Evolutionary conservation across 805 yeast species (phyloP), one percentile per base, ranked within the genome.

Genomic region (Zygotorulaspora chibaensis): DNA sequence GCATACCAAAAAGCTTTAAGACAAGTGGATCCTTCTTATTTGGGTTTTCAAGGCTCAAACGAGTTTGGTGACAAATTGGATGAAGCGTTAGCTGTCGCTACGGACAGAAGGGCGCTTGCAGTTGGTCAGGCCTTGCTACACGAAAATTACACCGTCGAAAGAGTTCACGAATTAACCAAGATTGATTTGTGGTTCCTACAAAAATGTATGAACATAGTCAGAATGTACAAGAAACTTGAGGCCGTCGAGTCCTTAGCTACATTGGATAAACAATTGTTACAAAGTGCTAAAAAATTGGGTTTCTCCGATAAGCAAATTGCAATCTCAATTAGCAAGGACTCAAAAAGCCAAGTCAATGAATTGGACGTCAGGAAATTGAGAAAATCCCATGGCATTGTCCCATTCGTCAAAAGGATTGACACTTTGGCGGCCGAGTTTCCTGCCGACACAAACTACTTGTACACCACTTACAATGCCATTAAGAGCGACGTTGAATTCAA

Each of bases 361-460:
- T 70, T 81, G 50, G 87, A 84, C 51, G 91, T 89, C 43, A 83
- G 99, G 70, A 77, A 80, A 13, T 77, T 79, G 61, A 83, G 99
- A 73, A 84, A 87, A 65, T 73, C 80, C 34, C 82, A 76, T 57
- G 90, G 87, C 45, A 84, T 91, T 59, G 72, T 80, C 47, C 98
- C 98, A 60, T 89, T 88, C 63, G 99, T 91, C 58, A 93, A 91
- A 79, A 87, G 89, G 72, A 91, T 91, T 62, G 98, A 91, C 65
- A 91, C 99, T 31, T 76, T 91, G 54, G 99, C 99, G 52, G 98
- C 99, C 47, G 99, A 91, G 70, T 91, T 91, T 82, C 99, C 99
- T 40, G 99, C 99, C 42, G 78, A 83, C 60, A 91, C 99, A 45
- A 91, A 91, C 75, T 91, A 91, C 70, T 76, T 91, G 58, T 91